phyloP scores from a whole-genome alignment of 2,329 filamentous ascomycete species.

The Aspergillus chevalieri region DNA sequence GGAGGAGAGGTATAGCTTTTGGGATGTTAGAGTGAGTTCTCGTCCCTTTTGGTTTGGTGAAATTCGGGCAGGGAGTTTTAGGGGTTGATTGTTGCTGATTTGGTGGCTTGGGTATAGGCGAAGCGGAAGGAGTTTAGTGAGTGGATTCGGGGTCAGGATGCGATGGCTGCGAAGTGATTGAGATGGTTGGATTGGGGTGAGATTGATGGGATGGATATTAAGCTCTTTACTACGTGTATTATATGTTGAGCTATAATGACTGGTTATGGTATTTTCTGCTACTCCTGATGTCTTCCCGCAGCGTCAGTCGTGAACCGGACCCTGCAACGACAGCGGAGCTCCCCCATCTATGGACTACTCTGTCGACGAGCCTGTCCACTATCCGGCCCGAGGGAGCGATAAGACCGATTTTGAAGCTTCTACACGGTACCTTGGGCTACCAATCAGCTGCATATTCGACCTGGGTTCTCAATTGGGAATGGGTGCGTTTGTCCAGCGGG shows the following conservation, averaged over 20 bases:
- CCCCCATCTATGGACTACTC: too few relatives aligned
- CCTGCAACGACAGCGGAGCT: neutral
- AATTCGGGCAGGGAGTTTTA: neutral
- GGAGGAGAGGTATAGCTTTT: constrained; percentile 76
- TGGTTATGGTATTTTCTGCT: neutral
- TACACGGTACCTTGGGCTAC: too few relatives aligned
- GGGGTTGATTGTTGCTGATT: constrained; percentile 1
- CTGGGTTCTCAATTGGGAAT: too few relatives aligned
- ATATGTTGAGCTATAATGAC: neutral
- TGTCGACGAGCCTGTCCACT: too few relatives aligned
- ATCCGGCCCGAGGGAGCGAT: too few relatives aligned
- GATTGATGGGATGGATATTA: neutral
- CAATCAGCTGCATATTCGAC: too few relatives aligned
- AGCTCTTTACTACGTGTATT: neutral
- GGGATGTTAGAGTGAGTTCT: constrained; percentile 69
- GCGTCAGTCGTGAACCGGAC: too few relatives aligned
- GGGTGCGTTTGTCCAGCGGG: too few relatives aligned
- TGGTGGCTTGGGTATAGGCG: constrained; percentile 33
- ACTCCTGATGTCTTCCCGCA: constrained; percentile 2
- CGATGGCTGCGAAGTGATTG: constrained; percentile 4
- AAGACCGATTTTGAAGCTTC: too few relatives aligned
- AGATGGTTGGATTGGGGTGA: neutral
- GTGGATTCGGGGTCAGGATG: constrained; percentile 54
- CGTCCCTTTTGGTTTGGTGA: neutral
- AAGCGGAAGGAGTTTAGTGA: constrained; percentile 71